These are phyloP conservation scores for Botryotinia globosa DNA, from an alignment of 2,329 filamentous ascomycete species.

Conservation along the genomic window DNA sequence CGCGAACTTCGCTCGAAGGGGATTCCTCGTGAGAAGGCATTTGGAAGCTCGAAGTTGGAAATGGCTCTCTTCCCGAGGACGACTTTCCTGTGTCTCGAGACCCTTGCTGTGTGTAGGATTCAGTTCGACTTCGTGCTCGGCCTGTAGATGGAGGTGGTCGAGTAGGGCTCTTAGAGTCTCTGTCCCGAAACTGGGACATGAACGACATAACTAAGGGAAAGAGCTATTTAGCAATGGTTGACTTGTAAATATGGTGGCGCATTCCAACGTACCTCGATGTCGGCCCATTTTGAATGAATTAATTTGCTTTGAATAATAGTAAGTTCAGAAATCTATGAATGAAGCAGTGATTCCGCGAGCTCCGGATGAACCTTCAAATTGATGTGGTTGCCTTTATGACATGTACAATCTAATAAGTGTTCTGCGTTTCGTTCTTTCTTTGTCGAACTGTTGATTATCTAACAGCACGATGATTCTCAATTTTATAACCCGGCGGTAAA, in stretches of 20 bases:
- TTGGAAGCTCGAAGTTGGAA: slow-evolving; percentile 14
- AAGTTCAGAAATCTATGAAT: background rate
- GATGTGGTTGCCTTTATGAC: slow-evolving; percentile 21
- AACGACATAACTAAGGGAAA: slow-evolving; percentile 71
- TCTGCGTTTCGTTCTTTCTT: slow-evolving; percentile 8
- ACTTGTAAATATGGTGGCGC: slow-evolving; percentile 11
- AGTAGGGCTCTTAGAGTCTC: slow-evolving; percentile 39
- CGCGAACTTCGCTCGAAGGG: slow-evolving; percentile 9
- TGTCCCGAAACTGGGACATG: slow-evolving; percentile 69
- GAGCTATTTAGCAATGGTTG: slow-evolving; percentile 1
- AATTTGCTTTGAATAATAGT: background rate
- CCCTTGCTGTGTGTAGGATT: slow-evolving; percentile 26
- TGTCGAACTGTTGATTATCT: background rate
- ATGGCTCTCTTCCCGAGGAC: slow-evolving; percentile 11
- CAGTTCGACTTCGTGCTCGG: slow-evolving; percentile 26
- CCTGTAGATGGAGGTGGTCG: slow-evolving; percentile 33
- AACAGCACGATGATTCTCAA: background rate
- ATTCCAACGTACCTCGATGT: slow-evolving; percentile 37
- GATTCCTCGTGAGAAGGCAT: slow-evolving; percentile 6
- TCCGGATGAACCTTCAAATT: slow-evolving; percentile 25
- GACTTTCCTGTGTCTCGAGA: slow-evolving; percentile 11
- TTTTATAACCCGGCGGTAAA: background rate
- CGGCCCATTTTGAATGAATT: slow-evolving; percentile 37
- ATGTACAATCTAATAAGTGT: slow-evolving; percentile 15
- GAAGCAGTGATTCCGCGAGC: slow-evolving; percentile 26